Conservation (phyloP, 2,329 filamentous ascomycete genomes). For the Colletotrichum sp. region DNA sequence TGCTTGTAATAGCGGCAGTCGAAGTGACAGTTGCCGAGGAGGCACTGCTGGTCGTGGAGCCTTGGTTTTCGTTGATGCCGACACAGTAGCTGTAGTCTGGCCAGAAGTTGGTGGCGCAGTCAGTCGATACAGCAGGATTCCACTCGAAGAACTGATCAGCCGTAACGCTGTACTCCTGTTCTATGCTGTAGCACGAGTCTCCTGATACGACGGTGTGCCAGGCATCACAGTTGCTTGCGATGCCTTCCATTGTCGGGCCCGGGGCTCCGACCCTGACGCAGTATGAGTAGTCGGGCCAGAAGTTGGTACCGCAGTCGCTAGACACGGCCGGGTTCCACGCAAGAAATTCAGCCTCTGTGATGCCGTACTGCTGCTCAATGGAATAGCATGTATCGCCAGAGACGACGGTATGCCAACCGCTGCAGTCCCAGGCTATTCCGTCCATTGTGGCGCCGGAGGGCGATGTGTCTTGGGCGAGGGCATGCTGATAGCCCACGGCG, state of each 20-base stretch:
- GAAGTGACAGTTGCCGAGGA: not conserved
- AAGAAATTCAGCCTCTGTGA: conserved; percentile 28
- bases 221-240: not conserved
- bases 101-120: conserved; percentile 29
- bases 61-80: conserved; percentile 8
- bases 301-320: not conserved
- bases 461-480: not conserved
- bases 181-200: not conserved
- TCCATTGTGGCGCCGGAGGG: not conserved
- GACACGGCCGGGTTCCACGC: not conserved
- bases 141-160: not conserved
- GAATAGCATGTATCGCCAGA: conserved; percentile 23
- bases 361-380: conserved; percentile 18
- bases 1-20: not conserved
- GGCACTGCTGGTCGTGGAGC: not conserved
- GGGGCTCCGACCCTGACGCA: not conserved
- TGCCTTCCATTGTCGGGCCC: not conserved
- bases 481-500: not conserved
- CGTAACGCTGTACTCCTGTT: not conserved
- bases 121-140: not conserved
- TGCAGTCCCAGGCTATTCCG: not conserved
- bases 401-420: conserved; percentile 17
- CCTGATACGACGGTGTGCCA: not conserved
- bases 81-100: conserved; percentile 30
- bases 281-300: not conserved